Base-by-base conservation (phyloP, 2,329 filamentous ascomycete species). In the Uncinocarpus reesii region DNA sequence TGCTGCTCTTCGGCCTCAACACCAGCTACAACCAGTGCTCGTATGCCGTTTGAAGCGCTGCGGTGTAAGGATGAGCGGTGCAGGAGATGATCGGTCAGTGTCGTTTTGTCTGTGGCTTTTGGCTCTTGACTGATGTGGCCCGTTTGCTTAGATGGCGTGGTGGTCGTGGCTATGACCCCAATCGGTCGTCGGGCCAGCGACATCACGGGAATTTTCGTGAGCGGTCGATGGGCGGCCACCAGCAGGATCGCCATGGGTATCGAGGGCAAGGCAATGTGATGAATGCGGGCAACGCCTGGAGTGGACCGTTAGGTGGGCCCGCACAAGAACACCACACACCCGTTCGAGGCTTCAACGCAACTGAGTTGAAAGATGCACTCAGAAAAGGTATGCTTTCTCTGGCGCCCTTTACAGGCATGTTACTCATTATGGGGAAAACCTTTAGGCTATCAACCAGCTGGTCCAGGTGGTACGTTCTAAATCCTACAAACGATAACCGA, bases 341-440 rank as follows among this genome's bases (percentile, higher is more conserved):
- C n/a, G 65, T 70, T 20, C 59, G 60, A 18, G 65, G 62, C 4
- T 72, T 72, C 60, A 72, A 73, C 55, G 60, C 65, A 13, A 55
- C 58, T 6, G 70, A 71, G 52, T 59, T 63, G 24, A 69, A 69
- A 53, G 62, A 58, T 35, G 58, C 62, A 49, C 59, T 73, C 28
- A 69, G 60, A 53, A 65, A 60, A 60, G 63, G 70, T 66, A 63
- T 31, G 54, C 36, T 8, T 11, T 37, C 18, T n/a, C 7, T 21
- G 15, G 13, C 23, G 5, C 8, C 5, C n/a, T 37, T 3, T 42
- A 13, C 24, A 29, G 23, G 18, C 20, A 15, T 16, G 13, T 23
- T 34, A 29, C 42, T 29, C n/a, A n/a, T n/a, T 18, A 43, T 51
- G 11, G 26, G n/a, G 7, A 29, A 29, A 35, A 15, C 31, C 13